Evolutionary conservation across 805 yeast species (phyloP).

Genomic region (Wickerhamomyces rabaulensis): DNA sequence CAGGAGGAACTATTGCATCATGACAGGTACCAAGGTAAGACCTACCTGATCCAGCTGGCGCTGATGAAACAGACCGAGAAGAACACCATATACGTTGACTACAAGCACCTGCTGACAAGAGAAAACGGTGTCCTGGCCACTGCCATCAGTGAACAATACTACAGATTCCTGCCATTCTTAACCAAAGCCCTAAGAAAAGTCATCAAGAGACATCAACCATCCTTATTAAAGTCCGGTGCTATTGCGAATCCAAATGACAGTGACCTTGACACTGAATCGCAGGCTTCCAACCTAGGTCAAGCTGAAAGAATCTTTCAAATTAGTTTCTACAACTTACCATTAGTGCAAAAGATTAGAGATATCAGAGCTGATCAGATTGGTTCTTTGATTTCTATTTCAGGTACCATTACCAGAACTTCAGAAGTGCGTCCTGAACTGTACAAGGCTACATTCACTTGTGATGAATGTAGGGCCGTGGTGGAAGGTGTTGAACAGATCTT

Average conservation of each 20-base stretch:
- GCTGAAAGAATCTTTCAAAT: conserved; percentile 81
- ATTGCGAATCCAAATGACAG: conserved; percentile 25
- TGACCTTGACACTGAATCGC: conserved; percentile 26
- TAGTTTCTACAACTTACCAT: conserved; percentile 81
- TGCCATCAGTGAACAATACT: conserved; percentile 88
- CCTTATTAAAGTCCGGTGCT: conserved; percentile 46
- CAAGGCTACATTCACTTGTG: conserved; percentile 85
- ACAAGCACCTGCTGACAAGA: conserved; percentile 64
- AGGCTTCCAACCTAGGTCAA: conserved; percentile 40
- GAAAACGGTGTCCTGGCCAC: conserved; percentile 86
- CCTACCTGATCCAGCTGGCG: conserved; percentile 74
- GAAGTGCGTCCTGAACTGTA: conserved; percentile 94
- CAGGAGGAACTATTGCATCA: conserved; percentile 28
- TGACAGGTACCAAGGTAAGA: conserved; percentile 44
- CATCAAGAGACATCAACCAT: conserved; percentile 71
- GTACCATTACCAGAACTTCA: conserved; percentile 93
- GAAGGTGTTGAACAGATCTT: conserved; percentile 91
- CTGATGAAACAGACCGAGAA: conserved; percentile 74
- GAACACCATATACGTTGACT: conserved; percentile 80
- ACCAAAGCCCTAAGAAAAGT: conserved; percentile 68
- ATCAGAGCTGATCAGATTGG: conserved; percentile 88
- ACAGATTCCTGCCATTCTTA: conserved; percentile 85
- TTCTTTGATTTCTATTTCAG: conserved; percentile 74
- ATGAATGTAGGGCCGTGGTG: conserved; percentile 75
- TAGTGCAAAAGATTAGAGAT: conserved; percentile 81